Evolutionary conservation across 345 rosid genomes (phyloP).

Genomic region (Arabidopsis arenosa): DNA sequence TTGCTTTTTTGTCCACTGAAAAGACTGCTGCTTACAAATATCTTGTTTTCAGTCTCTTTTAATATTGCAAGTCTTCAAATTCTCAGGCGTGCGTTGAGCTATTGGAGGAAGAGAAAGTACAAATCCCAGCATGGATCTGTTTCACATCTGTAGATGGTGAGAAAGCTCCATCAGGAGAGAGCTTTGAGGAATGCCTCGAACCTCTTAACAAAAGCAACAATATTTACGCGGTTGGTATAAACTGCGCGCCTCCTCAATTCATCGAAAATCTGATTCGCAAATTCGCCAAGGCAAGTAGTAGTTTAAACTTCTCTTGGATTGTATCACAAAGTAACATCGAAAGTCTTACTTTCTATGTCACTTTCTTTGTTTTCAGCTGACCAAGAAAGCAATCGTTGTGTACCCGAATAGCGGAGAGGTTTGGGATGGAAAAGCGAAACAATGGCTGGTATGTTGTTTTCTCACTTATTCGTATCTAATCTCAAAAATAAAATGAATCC

Average conservation of each 20-base stretch:
- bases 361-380: constrained; percentile 54
- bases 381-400: constrained; percentile 67
- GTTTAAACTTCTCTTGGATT: neutral
- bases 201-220: constrained; percentile 65
- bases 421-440: constrained; percentile 87
- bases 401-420: constrained; percentile 95
- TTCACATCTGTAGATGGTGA: constrained; percentile 83
- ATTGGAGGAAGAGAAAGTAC: constrained; percentile 76
- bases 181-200: constrained; percentile 69
- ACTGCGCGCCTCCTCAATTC: constrained; percentile 87
- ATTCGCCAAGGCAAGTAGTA: constrained; percentile 60
- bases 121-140: constrained; percentile 89
- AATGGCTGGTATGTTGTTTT: constrained; percentile 76
- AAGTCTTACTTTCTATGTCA: neutral
- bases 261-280: constrained; percentile 60
- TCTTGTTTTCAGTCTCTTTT: neutral
- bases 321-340: neutral
- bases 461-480: neutral
- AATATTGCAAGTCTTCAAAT: neutral
- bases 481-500: neutral
- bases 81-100: constrained; percentile 80
- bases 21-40: neutral
- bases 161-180: constrained; percentile 85
- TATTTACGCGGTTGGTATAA: constrained; percentile 77
- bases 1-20: neutral